These are phyloP conservation scores for Rheum nobile DNA, from an alignment of 148 eudicot species.

Conservation along the genomic window DNA sequence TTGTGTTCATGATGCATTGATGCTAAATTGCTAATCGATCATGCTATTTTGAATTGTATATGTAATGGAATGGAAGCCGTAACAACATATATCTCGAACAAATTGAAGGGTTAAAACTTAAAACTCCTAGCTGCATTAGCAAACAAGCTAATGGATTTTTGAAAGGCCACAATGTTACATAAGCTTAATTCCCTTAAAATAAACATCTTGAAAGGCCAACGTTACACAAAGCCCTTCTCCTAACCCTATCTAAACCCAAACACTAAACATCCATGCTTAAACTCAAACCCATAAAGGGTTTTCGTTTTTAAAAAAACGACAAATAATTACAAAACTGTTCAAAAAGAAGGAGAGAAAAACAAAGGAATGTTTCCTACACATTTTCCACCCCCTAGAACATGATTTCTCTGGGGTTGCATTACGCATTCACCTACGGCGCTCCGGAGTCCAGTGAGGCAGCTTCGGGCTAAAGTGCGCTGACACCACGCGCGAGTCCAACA, in stretches of 20 bases:
- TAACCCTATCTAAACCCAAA: not conserved
- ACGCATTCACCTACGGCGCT: slow-evolving; percentile 48
- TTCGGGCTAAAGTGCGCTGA: slow-evolving; percentile 61
- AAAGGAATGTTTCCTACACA: not conserved
- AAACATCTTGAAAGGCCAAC: not conserved
- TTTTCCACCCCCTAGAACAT: not conserved
- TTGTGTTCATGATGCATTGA: too few relatives aligned
- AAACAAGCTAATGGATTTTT: not conserved
- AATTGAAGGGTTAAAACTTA: not conserved
- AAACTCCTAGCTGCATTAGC: not conserved
- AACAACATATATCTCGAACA: not conserved
- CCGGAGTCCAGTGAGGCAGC: slow-evolving; percentile 59
- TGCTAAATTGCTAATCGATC: not conserved
- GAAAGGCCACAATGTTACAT: not conserved
- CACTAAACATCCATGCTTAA: not conserved
- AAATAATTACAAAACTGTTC: not conserved
- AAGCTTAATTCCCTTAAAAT: not conserved
- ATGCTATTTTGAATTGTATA: not conserved
- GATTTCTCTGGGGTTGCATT: not conserved
- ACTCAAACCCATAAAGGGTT: not conserved
- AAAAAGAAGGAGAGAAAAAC: too few relatives aligned
- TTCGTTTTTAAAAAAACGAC: not conserved
- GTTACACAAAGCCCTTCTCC: not conserved
- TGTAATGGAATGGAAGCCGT: not conserved
- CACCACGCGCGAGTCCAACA: slow-evolving; percentile 62